These are phyloP conservation scores for Asclepias syriaca DNA, from an alignment of 257 asterid species.

Conservation along the genomic window DNA sequence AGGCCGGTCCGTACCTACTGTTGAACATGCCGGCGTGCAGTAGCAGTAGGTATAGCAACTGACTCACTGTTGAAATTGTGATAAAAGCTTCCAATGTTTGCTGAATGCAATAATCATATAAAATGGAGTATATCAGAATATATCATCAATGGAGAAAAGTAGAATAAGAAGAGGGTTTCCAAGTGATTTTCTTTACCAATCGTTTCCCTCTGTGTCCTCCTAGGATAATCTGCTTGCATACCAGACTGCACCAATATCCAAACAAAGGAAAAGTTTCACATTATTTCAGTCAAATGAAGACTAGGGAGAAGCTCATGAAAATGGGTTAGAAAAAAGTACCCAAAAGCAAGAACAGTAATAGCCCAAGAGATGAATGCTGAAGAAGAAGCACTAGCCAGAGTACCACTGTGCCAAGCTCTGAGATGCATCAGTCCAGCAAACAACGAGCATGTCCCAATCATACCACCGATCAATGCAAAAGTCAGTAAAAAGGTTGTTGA, in stretches of 20 bases:
- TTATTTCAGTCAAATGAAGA: neutral
- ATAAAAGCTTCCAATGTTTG: slow-evolving; percentile 77
- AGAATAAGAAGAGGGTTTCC: neutral
- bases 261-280: neutral
- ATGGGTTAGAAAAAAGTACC: slow-evolving; percentile 28
- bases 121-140: neutral
- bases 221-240: slow-evolving; percentile 69
- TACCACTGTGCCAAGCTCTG: slow-evolving; percentile 42
- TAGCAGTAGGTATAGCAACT: slow-evolving; percentile 55
- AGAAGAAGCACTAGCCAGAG: slow-evolving; percentile 51
- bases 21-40: slow-evolving; percentile 47
- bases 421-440: slow-evolving; percentile 45
- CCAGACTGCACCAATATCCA: slow-evolving; percentile 40
- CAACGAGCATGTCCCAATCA: slow-evolving; percentile 49
- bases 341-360: slow-evolving; percentile 59
- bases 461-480: slow-evolving; percentile 57
- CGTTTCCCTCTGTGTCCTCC: slow-evolving; percentile 84
- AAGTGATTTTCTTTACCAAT: slow-evolving; percentile 35
- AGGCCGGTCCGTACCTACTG: slow-evolving; percentile 39
- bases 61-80: slow-evolving; percentile 45
- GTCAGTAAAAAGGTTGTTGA: slow-evolving; percentile 54
- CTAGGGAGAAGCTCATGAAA: no score
- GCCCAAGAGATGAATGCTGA: slow-evolving; percentile 52
- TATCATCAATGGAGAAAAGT: neutral
- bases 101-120: slow-evolving; percentile 21